Conservation (phyloP, 768 basidiomycete genomes). For the Botryobasidium botryosum region DNA sequence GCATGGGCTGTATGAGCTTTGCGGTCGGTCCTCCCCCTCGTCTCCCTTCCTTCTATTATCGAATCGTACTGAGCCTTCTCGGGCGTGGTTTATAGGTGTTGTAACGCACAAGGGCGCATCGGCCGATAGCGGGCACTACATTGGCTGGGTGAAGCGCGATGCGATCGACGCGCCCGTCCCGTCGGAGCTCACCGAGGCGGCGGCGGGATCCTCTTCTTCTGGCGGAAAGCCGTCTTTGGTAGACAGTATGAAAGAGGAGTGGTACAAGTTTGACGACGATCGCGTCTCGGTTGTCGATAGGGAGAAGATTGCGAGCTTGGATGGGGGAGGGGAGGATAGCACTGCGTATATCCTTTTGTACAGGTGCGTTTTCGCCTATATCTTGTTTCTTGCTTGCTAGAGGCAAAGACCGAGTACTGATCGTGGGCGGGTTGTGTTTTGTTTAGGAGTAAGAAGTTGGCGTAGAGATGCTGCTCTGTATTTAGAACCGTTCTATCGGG, state of each 20-base stretch:
- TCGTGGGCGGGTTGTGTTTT: too few relatives aligned
- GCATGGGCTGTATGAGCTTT: slow-evolving; percentile 79
- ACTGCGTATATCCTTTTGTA: slow-evolving; percentile 83
- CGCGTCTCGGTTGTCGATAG: slow-evolving; percentile 64
- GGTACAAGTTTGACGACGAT: slow-evolving; percentile 97
- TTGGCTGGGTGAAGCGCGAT: slow-evolving; percentile 74
- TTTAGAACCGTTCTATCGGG: too few relatives aligned
- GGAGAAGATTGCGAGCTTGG: slow-evolving; percentile 70
- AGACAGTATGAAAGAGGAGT: slow-evolving; percentile 38
- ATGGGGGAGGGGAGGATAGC: slow-evolving; percentile 87
- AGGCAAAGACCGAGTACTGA: too few relatives aligned
- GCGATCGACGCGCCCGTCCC: slow-evolving; percentile 41
- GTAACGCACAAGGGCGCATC: slow-evolving; percentile 94
- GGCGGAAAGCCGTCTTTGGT: slow-evolving; percentile 24
- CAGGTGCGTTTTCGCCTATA: slow-evolving; percentile 20
- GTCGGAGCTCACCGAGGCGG: slow-evolving; percentile 13
- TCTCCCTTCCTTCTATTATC: too few relatives aligned
- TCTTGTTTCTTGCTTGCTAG: not conserved
- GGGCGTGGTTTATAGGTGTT: too few relatives aligned
- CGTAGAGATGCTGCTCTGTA: too few relatives aligned
- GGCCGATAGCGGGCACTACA: slow-evolving; percentile 92
- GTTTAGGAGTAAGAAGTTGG: too few relatives aligned
- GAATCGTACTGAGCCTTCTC: too few relatives aligned
- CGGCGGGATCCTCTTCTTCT: not conserved
- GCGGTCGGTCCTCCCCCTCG: slow-evolving; percentile 39